Evolutionary conservation across 768 basidiomycete genomes (phyloP).

Genomic region (Dentipellis fragilis): DNA sequence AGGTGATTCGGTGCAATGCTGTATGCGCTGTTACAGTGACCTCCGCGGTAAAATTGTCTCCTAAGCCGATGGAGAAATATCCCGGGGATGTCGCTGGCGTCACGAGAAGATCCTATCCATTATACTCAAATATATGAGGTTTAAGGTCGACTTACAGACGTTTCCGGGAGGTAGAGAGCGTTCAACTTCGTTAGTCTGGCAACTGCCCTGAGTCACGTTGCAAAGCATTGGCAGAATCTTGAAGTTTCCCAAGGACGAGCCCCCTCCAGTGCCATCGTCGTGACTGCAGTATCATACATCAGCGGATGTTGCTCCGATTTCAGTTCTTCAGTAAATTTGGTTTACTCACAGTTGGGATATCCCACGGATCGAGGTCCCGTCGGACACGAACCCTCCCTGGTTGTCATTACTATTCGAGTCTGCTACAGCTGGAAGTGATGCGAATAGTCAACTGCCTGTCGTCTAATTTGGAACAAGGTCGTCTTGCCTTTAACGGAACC

Average conservation of each 20-base stretch:
- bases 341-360: not conserved
- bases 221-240: constrained; percentile 42
- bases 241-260: constrained; percentile 49
- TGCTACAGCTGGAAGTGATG: not conserved
- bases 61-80: constrained; percentile 52
- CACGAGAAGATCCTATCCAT: too few species aligned
- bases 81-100: constrained; percentile 39
- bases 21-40: not conserved
- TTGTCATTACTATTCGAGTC: not conserved
- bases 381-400: not conserved
- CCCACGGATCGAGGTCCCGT: not conserved
- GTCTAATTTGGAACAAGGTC: not conserved
- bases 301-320: too few species aligned
- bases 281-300: constrained; percentile 28
- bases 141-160: not conserved
- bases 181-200: constrained; percentile 35
- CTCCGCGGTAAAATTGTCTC: not conserved
- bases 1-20: not conserved
- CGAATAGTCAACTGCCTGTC: too few species aligned
- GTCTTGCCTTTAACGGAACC: not conserved
- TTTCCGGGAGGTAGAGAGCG: not conserved
- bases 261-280: constrained; percentile 54
- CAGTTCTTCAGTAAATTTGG: not conserved
- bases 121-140: too few species aligned
- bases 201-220: constrained; percentile 40